Conservation (phyloP, 305 asterid species). For the Fraxinus angustifolia region DNA sequence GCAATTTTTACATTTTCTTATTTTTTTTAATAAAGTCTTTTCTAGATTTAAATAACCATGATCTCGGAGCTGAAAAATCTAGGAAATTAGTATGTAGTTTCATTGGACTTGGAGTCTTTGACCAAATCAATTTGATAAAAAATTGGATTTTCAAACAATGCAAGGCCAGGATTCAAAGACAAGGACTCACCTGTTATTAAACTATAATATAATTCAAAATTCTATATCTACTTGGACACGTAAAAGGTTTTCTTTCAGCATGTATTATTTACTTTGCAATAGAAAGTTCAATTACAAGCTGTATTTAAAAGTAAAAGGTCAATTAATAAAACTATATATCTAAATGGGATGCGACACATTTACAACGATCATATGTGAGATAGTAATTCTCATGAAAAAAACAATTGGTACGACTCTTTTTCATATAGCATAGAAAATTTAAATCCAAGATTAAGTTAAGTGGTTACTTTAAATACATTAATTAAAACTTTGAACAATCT, state of each 20-base stretch:
- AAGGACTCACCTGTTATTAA: neutral
- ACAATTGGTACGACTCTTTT: neutral
- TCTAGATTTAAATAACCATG: neutral
- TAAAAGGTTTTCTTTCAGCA: neutral
- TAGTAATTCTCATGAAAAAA: neutral
- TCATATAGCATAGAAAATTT: neutral
- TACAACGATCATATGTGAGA: neutral
- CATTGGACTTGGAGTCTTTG: neutral
- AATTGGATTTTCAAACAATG: neutral
- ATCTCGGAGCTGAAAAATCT: neutral
- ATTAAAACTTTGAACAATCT: neutral
- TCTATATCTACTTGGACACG: neutral
- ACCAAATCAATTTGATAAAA: neutral
- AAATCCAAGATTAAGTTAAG: neutral
- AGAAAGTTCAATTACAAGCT: neutral
- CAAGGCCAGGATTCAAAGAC: neutral
- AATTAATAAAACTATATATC: neutral
- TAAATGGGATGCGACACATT: neutral
- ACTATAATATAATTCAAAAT: neutral
- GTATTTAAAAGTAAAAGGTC: neutral
- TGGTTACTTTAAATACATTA: no score
- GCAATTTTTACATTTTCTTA: neutral
- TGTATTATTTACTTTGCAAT: neutral
- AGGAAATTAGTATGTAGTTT: neutral
- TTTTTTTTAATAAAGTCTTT: neutral